A percentile compares a stretch with the other conserved stretches of the same genome.
Conservation (phyloP, 169 alveolate genomes). For the Plasmodium inui region DNA sequence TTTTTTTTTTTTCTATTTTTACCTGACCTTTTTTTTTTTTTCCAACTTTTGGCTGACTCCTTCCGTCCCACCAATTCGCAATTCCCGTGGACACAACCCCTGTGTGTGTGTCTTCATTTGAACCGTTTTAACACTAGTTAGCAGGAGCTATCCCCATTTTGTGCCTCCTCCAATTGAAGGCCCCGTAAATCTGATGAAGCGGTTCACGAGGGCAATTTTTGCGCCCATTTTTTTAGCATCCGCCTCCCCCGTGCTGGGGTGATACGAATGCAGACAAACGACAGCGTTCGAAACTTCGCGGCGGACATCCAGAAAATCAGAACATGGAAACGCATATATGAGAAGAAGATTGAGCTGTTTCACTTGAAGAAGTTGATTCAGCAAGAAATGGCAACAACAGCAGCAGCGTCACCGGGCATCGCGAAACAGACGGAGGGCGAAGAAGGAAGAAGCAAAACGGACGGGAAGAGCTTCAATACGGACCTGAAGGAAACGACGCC, state of each 20-base stretch:
- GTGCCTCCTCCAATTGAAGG: background rate
- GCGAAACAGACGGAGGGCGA: background rate
- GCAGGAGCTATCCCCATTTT: background rate
- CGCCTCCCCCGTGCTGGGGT: background rate
- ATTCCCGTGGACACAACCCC: background rate
- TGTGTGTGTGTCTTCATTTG: background rate
- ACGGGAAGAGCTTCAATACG: background rate
- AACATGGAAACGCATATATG: slow-evolving; percentile 51
- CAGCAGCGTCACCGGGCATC: background rate
- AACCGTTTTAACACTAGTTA: too few species aligned
- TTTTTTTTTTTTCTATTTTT: too few species aligned
- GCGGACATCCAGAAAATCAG: slow-evolving; percentile 25
- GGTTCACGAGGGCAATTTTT: background rate
- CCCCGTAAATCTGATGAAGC: background rate
- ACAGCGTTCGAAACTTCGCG: slow-evolving; percentile 14
- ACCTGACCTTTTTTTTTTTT: background rate
- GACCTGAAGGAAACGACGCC: background rate
- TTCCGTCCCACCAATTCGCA: background rate
- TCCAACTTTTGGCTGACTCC: background rate
- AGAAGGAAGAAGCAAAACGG: slow-evolving; percentile 6
- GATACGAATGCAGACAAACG: slow-evolving; percentile 1
- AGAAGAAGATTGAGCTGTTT: slow-evolving; percentile 13
- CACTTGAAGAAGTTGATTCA: slow-evolving; percentile 46
- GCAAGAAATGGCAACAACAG: slow-evolving; percentile 26
- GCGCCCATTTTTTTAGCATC: background rate